Evolutionary conservation across 2,329 filamentous ascomycete species (phyloP).

Genomic region (Colletotrichum noveboracense): DNA sequence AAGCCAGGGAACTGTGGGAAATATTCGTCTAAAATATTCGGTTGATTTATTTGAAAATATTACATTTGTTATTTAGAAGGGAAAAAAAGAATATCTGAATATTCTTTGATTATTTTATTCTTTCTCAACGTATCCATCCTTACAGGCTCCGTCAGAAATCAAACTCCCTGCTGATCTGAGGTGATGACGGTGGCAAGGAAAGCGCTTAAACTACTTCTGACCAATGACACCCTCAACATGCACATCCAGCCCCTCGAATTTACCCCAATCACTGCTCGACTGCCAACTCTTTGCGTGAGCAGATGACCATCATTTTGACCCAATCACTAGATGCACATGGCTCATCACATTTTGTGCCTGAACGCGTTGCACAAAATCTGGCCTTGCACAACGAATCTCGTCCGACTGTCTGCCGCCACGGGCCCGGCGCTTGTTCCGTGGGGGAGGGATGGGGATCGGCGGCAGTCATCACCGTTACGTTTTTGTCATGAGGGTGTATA

Average conservation of each 20-base stretch:
- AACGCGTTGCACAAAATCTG: not conserved
- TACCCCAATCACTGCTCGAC: not conserved
- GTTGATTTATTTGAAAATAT: not conserved
- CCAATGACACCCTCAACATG: not conserved
- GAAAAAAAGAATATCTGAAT: not conserved
- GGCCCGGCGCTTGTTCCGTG: not conserved
- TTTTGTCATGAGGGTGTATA: not conserved
- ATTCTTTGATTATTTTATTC: not conserved
- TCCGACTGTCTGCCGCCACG: not conserved
- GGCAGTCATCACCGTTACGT: not conserved
- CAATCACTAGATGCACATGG: not conserved
- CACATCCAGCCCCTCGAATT: not conserved
- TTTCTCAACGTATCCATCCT: not conserved
- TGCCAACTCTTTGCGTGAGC: not conserved
- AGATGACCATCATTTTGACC: not conserved
- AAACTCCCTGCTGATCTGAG: not conserved
- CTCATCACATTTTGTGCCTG: not conserved
- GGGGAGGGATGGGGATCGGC: not conserved
- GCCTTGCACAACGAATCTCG: conserved; percentile 7
- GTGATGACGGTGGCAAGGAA: not conserved
- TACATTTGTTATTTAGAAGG: not conserved
- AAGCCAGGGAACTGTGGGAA: not conserved
- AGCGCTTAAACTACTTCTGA: not conserved
- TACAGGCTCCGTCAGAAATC: not conserved
- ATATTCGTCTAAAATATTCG: not conserved